These are phyloP conservation scores for Magnusiomyces sp. DNA, from an alignment of 1,139 yeast species.

Conservation along the genomic window DNA sequence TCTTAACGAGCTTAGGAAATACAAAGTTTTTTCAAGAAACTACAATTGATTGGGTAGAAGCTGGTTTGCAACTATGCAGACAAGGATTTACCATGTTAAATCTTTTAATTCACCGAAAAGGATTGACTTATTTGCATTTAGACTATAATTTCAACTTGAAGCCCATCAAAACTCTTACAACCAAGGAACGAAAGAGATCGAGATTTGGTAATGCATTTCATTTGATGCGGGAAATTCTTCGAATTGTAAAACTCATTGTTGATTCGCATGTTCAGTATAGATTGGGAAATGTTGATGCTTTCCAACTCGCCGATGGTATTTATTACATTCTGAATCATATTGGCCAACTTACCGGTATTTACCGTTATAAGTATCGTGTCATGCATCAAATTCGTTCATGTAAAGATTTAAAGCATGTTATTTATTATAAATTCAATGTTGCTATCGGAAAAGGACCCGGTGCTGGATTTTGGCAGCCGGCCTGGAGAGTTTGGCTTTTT, in stretches of 20 bases:
- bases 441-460: constrained; percentile 97
- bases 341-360: constrained; percentile 94
- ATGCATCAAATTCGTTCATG: constrained; percentile 98
- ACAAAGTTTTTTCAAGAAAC: constrained; percentile 92
- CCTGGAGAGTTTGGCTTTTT: constrained; percentile 95
- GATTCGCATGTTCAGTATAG: constrained; percentile 92
- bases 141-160: constrained; percentile 94
- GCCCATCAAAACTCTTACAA: constrained; percentile 92
- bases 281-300: constrained; percentile 85
- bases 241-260: constrained; percentile 73
- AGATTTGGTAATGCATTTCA: constrained; percentile 97
- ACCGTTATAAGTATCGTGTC: constrained; percentile 91
- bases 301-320: constrained; percentile 89
- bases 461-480: constrained; percentile 98
- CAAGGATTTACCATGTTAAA: constrained; percentile 95
- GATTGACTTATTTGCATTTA: constrained; percentile 82
- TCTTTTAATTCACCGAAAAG: constrained; percentile 80
- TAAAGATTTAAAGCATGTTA: constrained; percentile 87
- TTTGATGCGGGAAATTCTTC: constrained; percentile 76
- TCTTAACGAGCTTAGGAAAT: constrained; percentile 58
- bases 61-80: constrained; percentile 84
- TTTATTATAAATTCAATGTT: constrained; percentile 71
- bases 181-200: constrained; percentile 92
- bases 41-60: constrained; percentile 95
- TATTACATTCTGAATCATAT: constrained; percentile 84